These are phyloP conservation scores for Escovopsis sp. DNA, from an alignment of 2,329 filamentous ascomycete species.

Conservation along the genomic window DNA sequence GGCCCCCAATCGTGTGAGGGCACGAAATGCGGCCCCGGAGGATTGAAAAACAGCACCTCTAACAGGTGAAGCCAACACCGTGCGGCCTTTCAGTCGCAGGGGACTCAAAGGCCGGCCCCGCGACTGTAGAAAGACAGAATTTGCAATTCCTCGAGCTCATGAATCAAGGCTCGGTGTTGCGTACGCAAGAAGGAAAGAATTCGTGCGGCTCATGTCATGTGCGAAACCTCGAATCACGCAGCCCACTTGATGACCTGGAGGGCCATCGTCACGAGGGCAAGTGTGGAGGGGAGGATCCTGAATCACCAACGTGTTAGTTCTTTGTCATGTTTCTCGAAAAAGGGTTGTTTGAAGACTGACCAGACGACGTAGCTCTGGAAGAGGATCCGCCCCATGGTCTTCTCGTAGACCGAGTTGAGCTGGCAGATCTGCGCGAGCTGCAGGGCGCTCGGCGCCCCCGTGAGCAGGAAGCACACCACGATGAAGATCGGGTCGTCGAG, in stretches of 20 bases:
- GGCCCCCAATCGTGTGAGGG: too few species aligned
- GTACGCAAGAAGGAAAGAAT: background rate
- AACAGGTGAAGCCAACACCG: too few species aligned
- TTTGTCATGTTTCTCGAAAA: background rate
- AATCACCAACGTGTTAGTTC: conserved; percentile 13
- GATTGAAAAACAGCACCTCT: too few species aligned
- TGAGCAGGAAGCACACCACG: conserved; percentile 92
- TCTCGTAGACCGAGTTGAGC: conserved; percentile 91
- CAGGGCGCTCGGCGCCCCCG: conserved; percentile 80
- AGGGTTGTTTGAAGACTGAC: conserved; percentile 33
- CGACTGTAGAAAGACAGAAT: too few species aligned
- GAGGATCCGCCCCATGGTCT: conserved; percentile 79
- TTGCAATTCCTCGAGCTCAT: too few species aligned
- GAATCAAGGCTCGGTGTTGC: too few species aligned
- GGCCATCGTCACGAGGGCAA: conserved; percentile 79
- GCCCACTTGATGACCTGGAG: conserved; percentile 91
- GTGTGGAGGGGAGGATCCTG: conserved; percentile 85
- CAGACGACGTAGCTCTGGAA: conserved; percentile 86
- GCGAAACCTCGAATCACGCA: too few species aligned
- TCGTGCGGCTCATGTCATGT: too few species aligned
- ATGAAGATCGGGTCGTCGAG: conserved; percentile 96
- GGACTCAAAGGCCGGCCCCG: too few species aligned
- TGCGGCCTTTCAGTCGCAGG: too few species aligned
- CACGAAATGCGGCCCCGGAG: too few species aligned
- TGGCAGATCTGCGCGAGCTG: conserved; percentile 97